phyloP scores from a whole-genome alignment of 2,329 filamentous ascomycete species.

The Saccharata proteae region DNA sequence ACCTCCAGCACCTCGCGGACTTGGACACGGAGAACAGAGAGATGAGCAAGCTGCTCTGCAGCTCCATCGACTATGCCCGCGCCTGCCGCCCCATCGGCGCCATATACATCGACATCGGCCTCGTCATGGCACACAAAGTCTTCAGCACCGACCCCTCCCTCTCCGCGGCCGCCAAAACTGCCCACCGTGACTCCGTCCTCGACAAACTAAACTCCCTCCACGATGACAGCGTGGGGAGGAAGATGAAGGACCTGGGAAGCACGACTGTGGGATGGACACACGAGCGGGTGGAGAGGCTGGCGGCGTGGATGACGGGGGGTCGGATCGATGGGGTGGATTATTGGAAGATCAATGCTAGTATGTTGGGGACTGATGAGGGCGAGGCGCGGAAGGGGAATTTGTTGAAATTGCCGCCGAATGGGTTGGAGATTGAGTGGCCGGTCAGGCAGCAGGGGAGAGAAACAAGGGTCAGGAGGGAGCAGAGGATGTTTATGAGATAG shows the following conservation, averaged over 20 bases:
- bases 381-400: too few relatives aligned
- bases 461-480: too few relatives aligned
- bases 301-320: constrained; percentile 3
- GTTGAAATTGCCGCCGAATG: background rate
- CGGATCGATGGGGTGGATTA: too few relatives aligned
- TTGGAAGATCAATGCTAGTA: too few relatives aligned
- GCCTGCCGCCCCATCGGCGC: constrained; percentile 3
- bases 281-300: constrained; percentile 1
- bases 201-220: too few relatives aligned
- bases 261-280: constrained; percentile 1
- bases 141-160: background rate
- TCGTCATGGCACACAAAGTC: constrained; percentile 4
- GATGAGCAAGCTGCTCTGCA: constrained; percentile 2
- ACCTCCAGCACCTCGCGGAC: background rate
- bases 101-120: constrained; percentile 8
- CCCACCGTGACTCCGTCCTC: too few relatives aligned
- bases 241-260: constrained; percentile 1
- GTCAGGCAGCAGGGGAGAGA: too few relatives aligned
- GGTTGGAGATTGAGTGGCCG: too few relatives aligned
- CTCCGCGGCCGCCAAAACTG: background rate
- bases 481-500: too few relatives aligned
- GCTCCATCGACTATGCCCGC: constrained; percentile 4
- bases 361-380: too few relatives aligned
- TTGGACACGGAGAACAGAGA: constrained; percentile 1
- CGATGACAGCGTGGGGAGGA: background rate